Evolutionary conservation across 2,329 filamentous ascomycete species (phyloP).

Genomic region (Bisporella sp.): DNA sequence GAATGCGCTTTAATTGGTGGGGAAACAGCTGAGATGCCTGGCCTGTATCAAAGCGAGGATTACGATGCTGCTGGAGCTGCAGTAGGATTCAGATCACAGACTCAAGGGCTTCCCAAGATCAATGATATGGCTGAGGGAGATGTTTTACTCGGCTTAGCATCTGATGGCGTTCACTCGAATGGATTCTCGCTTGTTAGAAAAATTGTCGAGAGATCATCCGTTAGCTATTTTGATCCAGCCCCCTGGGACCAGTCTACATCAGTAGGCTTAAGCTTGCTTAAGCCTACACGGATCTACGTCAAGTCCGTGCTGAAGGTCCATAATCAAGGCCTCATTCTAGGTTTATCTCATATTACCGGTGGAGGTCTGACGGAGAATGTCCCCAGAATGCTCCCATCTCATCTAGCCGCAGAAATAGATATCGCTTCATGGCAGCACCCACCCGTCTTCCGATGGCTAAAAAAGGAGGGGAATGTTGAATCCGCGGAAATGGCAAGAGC

Average conservation of each 20-base stretch:
- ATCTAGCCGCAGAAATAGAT: conserved; percentile 76
- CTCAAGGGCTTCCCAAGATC: conserved; percentile 67
- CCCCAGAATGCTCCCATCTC: conserved; percentile 78
- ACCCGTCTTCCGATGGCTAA: conserved; percentile 2
- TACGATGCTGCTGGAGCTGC: conserved; percentile 92
- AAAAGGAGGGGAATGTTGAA: conserved; percentile 1
- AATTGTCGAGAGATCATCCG: conserved; percentile 67
- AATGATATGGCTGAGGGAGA: conserved; percentile 75
- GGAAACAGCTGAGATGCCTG: conserved; percentile 97
- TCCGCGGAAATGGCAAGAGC: conserved; percentile 79
- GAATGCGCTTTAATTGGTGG: conserved; percentile 91
- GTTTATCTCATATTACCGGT: conserved; percentile 94
- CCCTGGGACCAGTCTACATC: conserved; percentile 65
- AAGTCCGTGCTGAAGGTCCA: conserved; percentile 65
- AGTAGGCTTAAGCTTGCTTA: conserved; percentile 73
- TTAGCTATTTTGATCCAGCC: conserved; percentile 64
- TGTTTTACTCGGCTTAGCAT: conserved; percentile 76
- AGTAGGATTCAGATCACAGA: conserved; percentile 70
- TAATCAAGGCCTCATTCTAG: conserved; percentile 65
- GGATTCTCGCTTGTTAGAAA: conserved; percentile 95
- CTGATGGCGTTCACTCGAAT: conserved; percentile 88
- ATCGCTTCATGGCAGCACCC: conserved; percentile 62
- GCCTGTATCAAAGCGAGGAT: conserved; percentile 75
- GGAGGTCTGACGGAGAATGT: conserved; percentile 92
- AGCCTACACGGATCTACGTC: conserved; percentile 92